Conservation (phyloP, 108 stramenopile genomes). For the Discostella pseudostelligera region DNA sequence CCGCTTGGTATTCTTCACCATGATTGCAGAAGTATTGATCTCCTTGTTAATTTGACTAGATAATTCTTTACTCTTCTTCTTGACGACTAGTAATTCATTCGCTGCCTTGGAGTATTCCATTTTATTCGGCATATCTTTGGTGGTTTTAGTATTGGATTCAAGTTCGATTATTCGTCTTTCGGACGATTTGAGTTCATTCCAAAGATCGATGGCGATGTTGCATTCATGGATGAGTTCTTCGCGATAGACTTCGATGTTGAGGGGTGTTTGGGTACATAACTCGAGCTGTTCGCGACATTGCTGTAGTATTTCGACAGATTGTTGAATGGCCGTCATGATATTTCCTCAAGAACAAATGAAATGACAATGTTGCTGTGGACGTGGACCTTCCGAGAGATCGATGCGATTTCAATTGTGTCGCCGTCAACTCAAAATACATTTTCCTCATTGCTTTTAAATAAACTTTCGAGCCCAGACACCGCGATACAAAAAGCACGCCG, state of each 20-base stretch:
- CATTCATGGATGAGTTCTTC: slow-evolving; percentile 15
- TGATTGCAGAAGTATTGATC: not conserved
- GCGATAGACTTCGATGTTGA: slow-evolving; percentile 13
- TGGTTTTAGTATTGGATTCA: not conserved
- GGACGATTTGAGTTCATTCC: slow-evolving; percentile 4
- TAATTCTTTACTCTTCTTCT: slow-evolving; percentile 13
- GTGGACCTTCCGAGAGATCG: too few species aligned
- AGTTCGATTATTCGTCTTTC: slow-evolving; percentile 6
- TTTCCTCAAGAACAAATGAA: too few species aligned
- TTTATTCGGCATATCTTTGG: slow-evolving; percentile 12
- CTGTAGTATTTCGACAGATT: slow-evolving; percentile 9
- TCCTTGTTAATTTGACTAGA: slow-evolving; percentile 12
- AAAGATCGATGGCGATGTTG: slow-evolving; percentile 5
- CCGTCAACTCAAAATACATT: too few species aligned
- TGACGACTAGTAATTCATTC: slow-evolving; percentile 5
- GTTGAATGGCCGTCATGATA: not conserved
- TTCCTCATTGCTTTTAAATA: too few species aligned
- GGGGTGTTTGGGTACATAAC: not conserved
- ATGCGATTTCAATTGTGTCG: too few species aligned
- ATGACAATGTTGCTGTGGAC: too few species aligned
- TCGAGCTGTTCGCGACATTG: slow-evolving; percentile 11
- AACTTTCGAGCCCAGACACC: too few species aligned
- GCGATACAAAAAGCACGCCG: too few species aligned
- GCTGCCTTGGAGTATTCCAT: slow-evolving; percentile 7
- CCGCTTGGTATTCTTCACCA: slow-evolving; percentile 17